Conservation (phyloP, 192 early-diverging fungal species). For the Podila epigama region DNA sequence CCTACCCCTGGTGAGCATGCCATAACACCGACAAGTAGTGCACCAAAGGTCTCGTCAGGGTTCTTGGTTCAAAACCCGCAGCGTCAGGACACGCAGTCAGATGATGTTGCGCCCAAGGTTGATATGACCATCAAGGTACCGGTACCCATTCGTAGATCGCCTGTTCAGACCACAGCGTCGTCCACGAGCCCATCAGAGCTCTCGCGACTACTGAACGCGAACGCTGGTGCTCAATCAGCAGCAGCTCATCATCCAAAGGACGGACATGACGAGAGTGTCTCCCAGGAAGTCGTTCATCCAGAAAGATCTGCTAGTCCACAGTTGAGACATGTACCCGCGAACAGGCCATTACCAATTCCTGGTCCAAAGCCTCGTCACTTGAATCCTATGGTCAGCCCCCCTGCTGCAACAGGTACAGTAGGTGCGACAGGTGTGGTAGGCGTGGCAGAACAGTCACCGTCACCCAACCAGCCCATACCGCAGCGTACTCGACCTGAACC, state of each 20-base stretch:
- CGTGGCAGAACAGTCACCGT: no score
- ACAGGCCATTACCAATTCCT: slow-evolving; percentile 33
- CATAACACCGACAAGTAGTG: slow-evolving; percentile 3
- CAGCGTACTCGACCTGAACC: not conserved
- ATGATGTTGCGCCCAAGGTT: not conserved
- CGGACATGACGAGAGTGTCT: slow-evolving; percentile 4
- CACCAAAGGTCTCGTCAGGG: slow-evolving; percentile 4
- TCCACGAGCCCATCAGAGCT: slow-evolving; percentile 10
- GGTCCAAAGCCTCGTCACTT: slow-evolving; percentile 30
- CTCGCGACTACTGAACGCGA: slow-evolving; percentile 11
- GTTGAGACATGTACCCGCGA: slow-evolving; percentile 23
- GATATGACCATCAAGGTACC: slow-evolving; percentile 23
- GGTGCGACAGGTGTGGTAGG: no score
- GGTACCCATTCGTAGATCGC: not conserved
- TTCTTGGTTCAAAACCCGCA: slow-evolving; percentile 1
- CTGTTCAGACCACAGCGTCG: not conserved
- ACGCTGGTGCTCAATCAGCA: not conserved
- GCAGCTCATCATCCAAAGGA: slow-evolving; percentile 6
- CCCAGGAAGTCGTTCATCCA: slow-evolving; percentile 2
- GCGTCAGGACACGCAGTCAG: not conserved
- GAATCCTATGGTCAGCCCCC: slow-evolving; percentile 7
- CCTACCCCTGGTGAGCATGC: slow-evolving; percentile 7
- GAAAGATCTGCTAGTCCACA: slow-evolving; percentile 10
- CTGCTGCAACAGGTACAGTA: not conserved
- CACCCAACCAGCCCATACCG: not conserved